These are phyloP conservation scores for Dictyostelium capitatum DNA, from an alignment of 78 protist genomes.

Conservation along the genomic window DNA sequence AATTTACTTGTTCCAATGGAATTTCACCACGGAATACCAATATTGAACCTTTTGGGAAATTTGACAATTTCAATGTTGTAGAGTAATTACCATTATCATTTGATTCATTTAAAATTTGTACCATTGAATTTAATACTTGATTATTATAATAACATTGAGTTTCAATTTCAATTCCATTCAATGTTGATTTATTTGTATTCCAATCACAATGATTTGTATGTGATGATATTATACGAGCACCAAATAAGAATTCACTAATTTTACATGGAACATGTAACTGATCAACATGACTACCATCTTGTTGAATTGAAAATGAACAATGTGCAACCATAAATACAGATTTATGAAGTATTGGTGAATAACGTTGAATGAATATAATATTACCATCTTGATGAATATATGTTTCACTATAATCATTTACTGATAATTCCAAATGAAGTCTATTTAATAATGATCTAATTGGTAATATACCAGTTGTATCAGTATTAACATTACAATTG, in stretches of 20 bases:
- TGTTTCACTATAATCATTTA: constrained; percentile 38
- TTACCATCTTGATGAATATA: constrained; percentile 80
- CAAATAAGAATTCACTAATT: constrained; percentile 58
- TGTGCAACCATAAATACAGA: constrained; percentile 67
- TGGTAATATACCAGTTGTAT: constrained; percentile 38
- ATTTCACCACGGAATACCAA: constrained; percentile 56
- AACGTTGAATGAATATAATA: constrained; percentile 75
- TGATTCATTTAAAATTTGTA: not conserved
- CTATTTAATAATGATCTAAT: constrained; percentile 43
- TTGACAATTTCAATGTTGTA: not conserved
- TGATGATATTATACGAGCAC: constrained; percentile 40
- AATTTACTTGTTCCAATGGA: not conserved
- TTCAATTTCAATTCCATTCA: constrained; percentile 49
- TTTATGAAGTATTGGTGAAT: constrained; percentile 52
- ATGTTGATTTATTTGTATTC: not conserved
- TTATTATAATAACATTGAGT: constrained; percentile 14
- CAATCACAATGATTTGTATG: not conserved
- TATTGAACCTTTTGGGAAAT: constrained; percentile 77
- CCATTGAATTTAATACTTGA: constrained; percentile 13
- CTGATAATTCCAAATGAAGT: constrained; percentile 63
- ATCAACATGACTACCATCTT: not conserved
- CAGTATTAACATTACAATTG: not conserved
- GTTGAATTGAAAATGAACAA: constrained; percentile 39
- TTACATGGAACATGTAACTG: constrained; percentile 52
- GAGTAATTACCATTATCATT: not conserved